Base-by-base conservation (phyloP, 257 asterid species). In the Prunella vulgaris region DNA sequence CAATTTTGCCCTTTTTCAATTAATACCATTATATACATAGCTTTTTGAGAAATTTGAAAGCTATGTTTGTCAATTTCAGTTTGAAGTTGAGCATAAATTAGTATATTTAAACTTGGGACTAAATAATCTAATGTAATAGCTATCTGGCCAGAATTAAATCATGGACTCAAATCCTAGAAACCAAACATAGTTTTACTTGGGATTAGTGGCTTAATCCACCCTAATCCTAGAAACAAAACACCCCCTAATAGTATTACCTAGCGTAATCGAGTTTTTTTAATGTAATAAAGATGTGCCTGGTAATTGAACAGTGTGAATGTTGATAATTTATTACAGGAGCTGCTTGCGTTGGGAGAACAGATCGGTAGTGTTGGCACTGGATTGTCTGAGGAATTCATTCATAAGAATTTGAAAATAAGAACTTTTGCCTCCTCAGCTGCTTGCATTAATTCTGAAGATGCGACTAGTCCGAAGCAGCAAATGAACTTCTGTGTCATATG, bases 281-380 rank as follows among this genome's bases (percentile, higher is more conserved):
- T n/a, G 10, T 48, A 15, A 10, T 48, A 6, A 48, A 10, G 56
- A 48, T 69, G 3, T 12, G 56, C 1, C 33, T 18, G 10, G 38
- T 18, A 7, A 59, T 60, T 18, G 2, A 30, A 14, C 6, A 20
- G 14, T 20, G 64, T 77, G n/a, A 51, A 10, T 25, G 60, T 44
- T 61, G 17, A 57, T 24, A 62, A 63, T 75, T 35, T 44, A 27
- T 54, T 44, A 64, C 86, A 90, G 96, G 95, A 93, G 82, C 96
- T 90, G 78, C 95, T 90, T 79, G 95, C 87, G 30, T 69, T 88
- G 77, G 97, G 82, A 71, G 96, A 88, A 76, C 97, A 78, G 76
- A 92, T 90, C 52, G 98, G 98, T 44, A 78, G 81, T 57, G 97
- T 88, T 42, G 84, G 82, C 63, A 83, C 93, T 32, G 97, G 97